Conservation (phyloP, 192 early-diverging fungal genomes). For the Rhizophagus clarus region DNA sequence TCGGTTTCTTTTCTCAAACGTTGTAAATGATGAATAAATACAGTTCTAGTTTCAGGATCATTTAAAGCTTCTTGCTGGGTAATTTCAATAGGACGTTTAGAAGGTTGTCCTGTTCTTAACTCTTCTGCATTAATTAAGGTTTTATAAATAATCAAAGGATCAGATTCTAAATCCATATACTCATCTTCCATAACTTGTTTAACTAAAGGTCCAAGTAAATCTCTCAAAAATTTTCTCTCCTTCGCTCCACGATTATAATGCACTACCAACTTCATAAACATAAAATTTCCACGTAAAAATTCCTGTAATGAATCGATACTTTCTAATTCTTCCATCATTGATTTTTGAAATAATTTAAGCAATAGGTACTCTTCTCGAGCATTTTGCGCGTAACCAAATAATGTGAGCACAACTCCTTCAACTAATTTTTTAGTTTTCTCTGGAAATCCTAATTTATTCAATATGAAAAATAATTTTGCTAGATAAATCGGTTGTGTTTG, state of each 20-base stretch:
- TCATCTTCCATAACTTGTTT: conserved; percentile 76
- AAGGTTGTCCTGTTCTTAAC: conserved; percentile 81
- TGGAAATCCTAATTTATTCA: conserved; percentile 79
- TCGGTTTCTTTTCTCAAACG: conserved; percentile 83
- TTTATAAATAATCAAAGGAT: conserved; percentile 85
- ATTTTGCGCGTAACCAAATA: conserved; percentile 98
- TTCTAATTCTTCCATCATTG: conserved; percentile 89
- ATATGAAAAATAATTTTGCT: conserved; percentile 80
- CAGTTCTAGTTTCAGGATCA: conserved; percentile 76
- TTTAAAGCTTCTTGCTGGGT: conserved; percentile 77
- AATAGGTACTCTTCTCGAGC: conserved; percentile 94
- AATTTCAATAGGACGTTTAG: conserved; percentile 72
- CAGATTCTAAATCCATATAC: conserved; percentile 86
- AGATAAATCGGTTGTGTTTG: conserved; percentile 96
- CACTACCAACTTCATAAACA: conserved; percentile 96
- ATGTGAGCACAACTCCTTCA: conserved; percentile 85
- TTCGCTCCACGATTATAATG: conserved; percentile 96
- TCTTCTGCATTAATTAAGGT: conserved; percentile 89
- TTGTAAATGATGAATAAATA: conserved; percentile 68
- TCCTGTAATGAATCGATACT: conserved; percentile 83
- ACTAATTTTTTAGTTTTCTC: conserved; percentile 75
- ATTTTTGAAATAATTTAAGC: conserved; percentile 89
- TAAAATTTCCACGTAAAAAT: conserved; percentile 92
- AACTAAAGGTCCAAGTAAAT: conserved; percentile 82
- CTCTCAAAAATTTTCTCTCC: conserved; percentile 87